These are phyloP conservation scores for Echinosophora koreensis DNA, from an alignment of 306 rosid genomes.

Conservation along the genomic window DNA sequence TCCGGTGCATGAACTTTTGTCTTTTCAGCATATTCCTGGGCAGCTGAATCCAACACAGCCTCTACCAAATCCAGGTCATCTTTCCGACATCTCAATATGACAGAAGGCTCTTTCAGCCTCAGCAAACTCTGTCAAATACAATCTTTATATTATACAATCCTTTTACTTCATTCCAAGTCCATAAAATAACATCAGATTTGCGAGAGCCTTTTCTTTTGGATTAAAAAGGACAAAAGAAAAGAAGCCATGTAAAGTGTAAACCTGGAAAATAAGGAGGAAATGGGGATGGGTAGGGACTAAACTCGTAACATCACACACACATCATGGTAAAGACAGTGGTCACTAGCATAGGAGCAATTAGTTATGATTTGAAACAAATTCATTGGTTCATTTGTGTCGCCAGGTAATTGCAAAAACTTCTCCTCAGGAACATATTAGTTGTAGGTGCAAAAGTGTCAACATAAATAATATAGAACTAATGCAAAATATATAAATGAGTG, in stretches of 20 bases:
- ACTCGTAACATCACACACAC: slow-evolving; percentile 22
- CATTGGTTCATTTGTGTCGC: slow-evolving; percentile 20
- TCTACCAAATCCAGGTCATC: slow-evolving; percentile 77
- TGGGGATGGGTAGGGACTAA: neutral
- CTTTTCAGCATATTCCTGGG: slow-evolving; percentile 81
- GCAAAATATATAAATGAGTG: neutral
- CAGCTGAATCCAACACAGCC: slow-evolving; percentile 77
- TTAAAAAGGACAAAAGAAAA: slow-evolving; percentile 25
- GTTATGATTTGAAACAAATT: slow-evolving; percentile 18
- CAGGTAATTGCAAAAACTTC: slow-evolving; percentile 15
- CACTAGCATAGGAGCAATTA: neutral
- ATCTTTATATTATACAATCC: slow-evolving; percentile 24
- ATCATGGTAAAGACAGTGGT: neutral
- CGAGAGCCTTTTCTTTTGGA: neutral
- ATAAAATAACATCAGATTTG: slow-evolving; percentile 14
- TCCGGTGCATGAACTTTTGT: slow-evolving; percentile 76
- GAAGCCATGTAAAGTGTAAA: slow-evolving; percentile 23
- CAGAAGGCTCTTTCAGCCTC: slow-evolving; percentile 95
- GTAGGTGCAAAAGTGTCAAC: neutral
- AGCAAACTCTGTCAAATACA: slow-evolving; percentile 76
- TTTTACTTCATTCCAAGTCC: slow-evolving; percentile 20
- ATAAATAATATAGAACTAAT: neutral
- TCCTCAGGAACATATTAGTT: neutral
- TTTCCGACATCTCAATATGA: slow-evolving; percentile 87
- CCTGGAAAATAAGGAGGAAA: neutral